Evolutionary conservation across 148 eudicot species (phyloP), one percentile per base, ranked within the genome.

Genomic region (Rhododendron molle): DNA sequence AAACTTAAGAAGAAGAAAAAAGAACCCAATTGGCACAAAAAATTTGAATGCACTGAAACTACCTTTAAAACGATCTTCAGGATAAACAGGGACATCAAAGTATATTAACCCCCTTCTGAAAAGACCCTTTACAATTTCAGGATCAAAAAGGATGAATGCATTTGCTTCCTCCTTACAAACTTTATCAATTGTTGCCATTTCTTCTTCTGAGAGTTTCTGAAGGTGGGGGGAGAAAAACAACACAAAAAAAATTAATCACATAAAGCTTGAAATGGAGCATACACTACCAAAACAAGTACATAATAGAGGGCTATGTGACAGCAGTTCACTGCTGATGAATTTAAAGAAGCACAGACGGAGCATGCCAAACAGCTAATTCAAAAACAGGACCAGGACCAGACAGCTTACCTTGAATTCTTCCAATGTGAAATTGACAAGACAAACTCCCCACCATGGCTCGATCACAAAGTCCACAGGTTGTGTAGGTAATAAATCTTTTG

Each of bases 371-470:
- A 21, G 14, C 78, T 15, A 34, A 20, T 43, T 77, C 80, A 77
- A n/a, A 40, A 34, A 21, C 23, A 26, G 58, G 15, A 78, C 18
- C 62, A 76, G 43, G 46, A 77, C 76, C 38, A 46, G 78, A 83
- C 21, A 88, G 20, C 88, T 92, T 81, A 94, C 99, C 98, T 95
- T 97, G 87, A 95, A 97, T 90, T 97, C 99, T 91, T 97, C 99
- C 76, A 97, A 89, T 81, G 99, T 95, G 84, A 97, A 97, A 88
- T 97, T 97, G 87, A 97, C 99, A 43, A 97, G 94, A 89, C 96
- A 95, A 86, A 97, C 98, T 88, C 95, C 98, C 99, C 99, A 97
- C 99, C 99, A 97, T 81, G 98, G 98, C 86, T 97, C 99, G 78
- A 95, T 92, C 38, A 87, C 88, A 87, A 97, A 92, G 85, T 95